Base-by-base conservation (phyloP, 306 rosid species). In the Lupinus albus region DNA sequence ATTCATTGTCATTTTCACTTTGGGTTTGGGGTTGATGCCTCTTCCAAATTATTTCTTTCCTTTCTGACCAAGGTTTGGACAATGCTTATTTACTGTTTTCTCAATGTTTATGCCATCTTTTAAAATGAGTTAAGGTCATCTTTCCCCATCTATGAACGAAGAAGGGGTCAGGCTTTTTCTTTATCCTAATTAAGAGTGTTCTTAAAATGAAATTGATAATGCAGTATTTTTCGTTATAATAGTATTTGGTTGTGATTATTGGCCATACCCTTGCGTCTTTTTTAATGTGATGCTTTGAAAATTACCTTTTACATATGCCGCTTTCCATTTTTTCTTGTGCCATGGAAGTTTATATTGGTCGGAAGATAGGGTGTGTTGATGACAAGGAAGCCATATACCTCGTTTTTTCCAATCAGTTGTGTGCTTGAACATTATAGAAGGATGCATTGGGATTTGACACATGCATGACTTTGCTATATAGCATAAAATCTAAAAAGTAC, bases 111-210 rank as follows among this genome's bases (percentile, higher is more conserved):
- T 18, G 15, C 70, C 30, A 35, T 47, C 32, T 61, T 13, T 25
- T 61, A 25, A 42, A 68, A 30, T 41, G 64, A 28, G 55, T 7
- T 30, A 2, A 44, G 13, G 5, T 62, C 1, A 7, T 51, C 67
- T 16, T 68, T 79, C 39, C 45, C 33, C 10, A 42, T 76, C 20
- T 42, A 56, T 32, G 41, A 71, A 36, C 65, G 52, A 57, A 58
- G 38, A 71, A 49, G 52, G 20, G 6, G n/a, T 33, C 14, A 0
- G 20, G 25, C 30, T 38, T 25, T 25, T 72, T 35, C 60, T 45
- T 16, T 68, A 49, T 33, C 64, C 41, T 14, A 14, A 38, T 51
- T 13, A 35, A 17, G 61, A 38, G 49, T 16, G 16, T 73, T 62
- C 41, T 54, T 1, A 13, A 45, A 16, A n/a, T 8, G 41, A 58